Evolutionary conservation across 140 eudicot species (phyloP), one percentile per base, ranked within the genome.

Genomic region (Oenanthe javanica): DNA sequence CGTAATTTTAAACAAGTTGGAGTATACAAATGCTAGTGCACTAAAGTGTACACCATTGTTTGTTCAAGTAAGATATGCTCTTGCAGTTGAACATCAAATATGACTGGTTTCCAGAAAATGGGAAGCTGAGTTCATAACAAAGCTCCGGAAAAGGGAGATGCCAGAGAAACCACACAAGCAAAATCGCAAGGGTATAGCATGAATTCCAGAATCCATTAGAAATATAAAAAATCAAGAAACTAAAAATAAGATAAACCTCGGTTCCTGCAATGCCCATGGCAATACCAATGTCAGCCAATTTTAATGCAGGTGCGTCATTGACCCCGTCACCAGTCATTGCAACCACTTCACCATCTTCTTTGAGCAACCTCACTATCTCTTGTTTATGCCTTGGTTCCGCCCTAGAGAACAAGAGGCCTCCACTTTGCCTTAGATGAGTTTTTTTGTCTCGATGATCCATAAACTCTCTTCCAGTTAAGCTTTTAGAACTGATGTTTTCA

Each of bases 261-360:
- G 97, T 92, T 40, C 97, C 96, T 75, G 96, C 84, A 86, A 92
- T 92, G 43, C 96, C 97, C 97, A 92, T 92, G 16, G 98, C 97
- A 78, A 95, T 95, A 49, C 99, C 99, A 75, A 95, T 95, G 82
- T 95, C 99, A 74, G 99, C 97, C 79, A 90, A 79, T 85, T 92
- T 92, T 75, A 92, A 59, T 40, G 97, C 97, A n/a, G 97, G 97
- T 66, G 97, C 97, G 81, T 92, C 97, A 75, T 92, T 92, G 8
- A 92, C 97, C n/a, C 97, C 97, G 78, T 92, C 97, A 9, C 97
- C 96, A 40, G 97, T 92, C 97, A 92, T 92, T 7, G 97, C 97
- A 80, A 92, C 97, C 57, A 92, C 96, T 82, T 92, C 96, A 36
- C 97, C 97, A 47, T 83, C 89, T 63, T 90, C 97, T 86, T 92